These are phyloP conservation scores for Pseudocercospora fijiensis DNA, from an alignment of 2,329 filamentous ascomycete genomes.

Conservation along the genomic window DNA sequence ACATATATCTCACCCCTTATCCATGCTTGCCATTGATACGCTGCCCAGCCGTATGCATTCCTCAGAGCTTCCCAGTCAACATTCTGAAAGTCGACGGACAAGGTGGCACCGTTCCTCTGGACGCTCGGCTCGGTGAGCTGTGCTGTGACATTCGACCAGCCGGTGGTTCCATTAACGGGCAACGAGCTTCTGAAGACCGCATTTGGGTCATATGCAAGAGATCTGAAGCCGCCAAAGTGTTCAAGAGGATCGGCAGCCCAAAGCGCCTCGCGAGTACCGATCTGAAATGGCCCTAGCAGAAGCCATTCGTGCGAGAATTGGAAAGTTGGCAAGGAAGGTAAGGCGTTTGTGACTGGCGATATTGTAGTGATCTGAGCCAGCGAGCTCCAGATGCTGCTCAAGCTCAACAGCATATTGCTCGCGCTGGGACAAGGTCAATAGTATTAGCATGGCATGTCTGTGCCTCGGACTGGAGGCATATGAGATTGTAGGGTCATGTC, in stretches of 20 bases:
- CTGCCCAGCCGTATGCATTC: slow-evolving; percentile 59
- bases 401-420: slow-evolving; percentile 6
- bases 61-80: slow-evolving; percentile 57
- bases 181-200: slow-evolving; percentile 53
- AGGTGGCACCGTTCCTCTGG: slow-evolving; percentile 37
- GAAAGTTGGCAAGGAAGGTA: background rate
- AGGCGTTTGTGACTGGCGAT: background rate
- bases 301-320: slow-evolving; percentile 17
- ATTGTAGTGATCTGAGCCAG: slow-evolving; percentile 1
- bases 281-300: slow-evolving; percentile 57
- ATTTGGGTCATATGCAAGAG: slow-evolving; percentile 45
- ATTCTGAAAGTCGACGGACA: slow-evolving; percentile 50
- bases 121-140: slow-evolving; percentile 32
- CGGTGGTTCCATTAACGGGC: slow-evolving; percentile 50
- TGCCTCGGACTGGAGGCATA: background rate
- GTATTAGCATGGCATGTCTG: background rate
- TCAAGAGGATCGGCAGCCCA: slow-evolving; percentile 62
- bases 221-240: slow-evolving; percentile 52
- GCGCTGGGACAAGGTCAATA: background rate
- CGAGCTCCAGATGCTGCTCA: slow-evolving; percentile 10
- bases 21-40: slow-evolving; percentile 60
- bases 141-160: slow-evolving; percentile 48
- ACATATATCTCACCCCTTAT: slow-evolving; percentile 52
- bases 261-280: slow-evolving; percentile 59
- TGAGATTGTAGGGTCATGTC: no score